Evolutionary conservation across 2,329 filamentous ascomycete genomes (phyloP).

Genomic region (Penicillium sumatraense): DNA sequence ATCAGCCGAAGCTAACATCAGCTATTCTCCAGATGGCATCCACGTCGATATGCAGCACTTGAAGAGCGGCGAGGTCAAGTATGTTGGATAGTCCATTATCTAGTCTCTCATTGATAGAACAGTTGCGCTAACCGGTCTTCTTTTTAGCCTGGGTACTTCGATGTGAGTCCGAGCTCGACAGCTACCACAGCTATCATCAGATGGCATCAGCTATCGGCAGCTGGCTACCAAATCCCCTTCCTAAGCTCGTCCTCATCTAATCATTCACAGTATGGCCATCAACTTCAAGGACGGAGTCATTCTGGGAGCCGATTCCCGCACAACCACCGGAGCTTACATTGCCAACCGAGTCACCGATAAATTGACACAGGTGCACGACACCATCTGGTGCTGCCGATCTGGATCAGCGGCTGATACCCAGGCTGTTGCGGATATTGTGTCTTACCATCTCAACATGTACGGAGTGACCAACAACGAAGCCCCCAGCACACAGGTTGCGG

Average conservation of each 20-base stretch:
- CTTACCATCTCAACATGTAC: constrained; percentile 94
- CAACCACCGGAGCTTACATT: constrained; percentile 96
- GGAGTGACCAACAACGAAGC: constrained; percentile 85
- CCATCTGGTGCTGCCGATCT: constrained; percentile 99
- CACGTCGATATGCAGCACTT: constrained; percentile 98
- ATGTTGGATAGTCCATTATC: constrained; percentile 46
- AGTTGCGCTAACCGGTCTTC: constrained; percentile 38
- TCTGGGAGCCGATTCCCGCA: constrained; percentile 93
- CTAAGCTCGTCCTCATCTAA: constrained; percentile 32
- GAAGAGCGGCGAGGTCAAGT: constrained; percentile 99
- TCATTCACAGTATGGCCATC: constrained; percentile 80
- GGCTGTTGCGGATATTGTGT: constrained; percentile 95
- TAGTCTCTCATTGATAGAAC: background rate
- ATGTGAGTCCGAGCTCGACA: constrained; percentile 67
- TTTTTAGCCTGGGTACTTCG: constrained; percentile 90
- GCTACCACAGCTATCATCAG: background rate
- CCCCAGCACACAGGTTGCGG: constrained; percentile 92
- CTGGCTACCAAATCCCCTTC: constrained; percentile 19
- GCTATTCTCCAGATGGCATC: constrained; percentile 79
- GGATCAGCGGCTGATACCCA: constrained; percentile 97
- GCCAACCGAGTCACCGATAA: constrained; percentile 99
- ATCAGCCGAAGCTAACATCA: constrained; percentile 21
- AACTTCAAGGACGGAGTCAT: constrained; percentile 99
- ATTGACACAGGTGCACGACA: constrained; percentile 96
- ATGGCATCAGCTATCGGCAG: background rate